Evolutionary conservation across 2,329 filamentous ascomycete species (phyloP).

Genomic region (Talaromyces sp.): DNA sequence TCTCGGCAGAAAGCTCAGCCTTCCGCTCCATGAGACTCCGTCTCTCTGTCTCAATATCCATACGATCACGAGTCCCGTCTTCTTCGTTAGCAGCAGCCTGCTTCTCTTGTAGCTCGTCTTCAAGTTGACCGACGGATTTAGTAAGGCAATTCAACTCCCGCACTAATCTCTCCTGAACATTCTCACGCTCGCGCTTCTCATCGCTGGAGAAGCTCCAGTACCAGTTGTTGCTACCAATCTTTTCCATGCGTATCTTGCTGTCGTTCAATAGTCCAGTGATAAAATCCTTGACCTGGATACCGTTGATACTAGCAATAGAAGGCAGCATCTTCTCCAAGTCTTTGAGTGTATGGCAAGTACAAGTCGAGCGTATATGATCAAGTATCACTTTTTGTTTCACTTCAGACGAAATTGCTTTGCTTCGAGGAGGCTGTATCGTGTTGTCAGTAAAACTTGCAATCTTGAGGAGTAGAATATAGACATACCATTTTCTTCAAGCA

Average conservation of each 20-base stretch:
- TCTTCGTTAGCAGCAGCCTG: conserved; percentile 23
- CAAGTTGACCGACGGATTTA: conserved; percentile 30
- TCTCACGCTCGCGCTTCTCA: conserved; percentile 49
- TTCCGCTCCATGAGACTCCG: conserved; percentile 24
- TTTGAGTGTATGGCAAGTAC: conserved; percentile 63
- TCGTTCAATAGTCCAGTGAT: conserved; percentile 62
- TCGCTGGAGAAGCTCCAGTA: conserved; percentile 66
- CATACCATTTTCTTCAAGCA: background rate
- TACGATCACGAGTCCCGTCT: conserved; percentile 24
- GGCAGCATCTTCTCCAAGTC: conserved; percentile 65
- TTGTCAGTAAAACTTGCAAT: conserved; percentile 1
- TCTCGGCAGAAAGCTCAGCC: conserved; percentile 28
- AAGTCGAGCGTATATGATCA: conserved; percentile 57
- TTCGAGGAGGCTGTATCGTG: conserved; percentile 46
- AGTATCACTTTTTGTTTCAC: conserved; percentile 59
- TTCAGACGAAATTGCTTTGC: conserved; percentile 49
- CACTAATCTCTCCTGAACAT: conserved; percentile 26
- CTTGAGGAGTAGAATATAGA: background rate
- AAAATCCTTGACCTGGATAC: conserved; percentile 67
- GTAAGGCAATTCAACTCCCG: conserved; percentile 31
- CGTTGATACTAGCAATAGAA: conserved; percentile 59
- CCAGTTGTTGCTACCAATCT: conserved; percentile 69
- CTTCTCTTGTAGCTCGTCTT: conserved; percentile 36
- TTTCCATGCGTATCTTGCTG: conserved; percentile 61
- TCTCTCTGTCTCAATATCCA: conserved; percentile 19